Evolutionary conservation across 2,329 filamentous ascomycete species (phyloP), one percentile per base, ranked within the genome.

Genomic region (Didymella arachidicola): DNA sequence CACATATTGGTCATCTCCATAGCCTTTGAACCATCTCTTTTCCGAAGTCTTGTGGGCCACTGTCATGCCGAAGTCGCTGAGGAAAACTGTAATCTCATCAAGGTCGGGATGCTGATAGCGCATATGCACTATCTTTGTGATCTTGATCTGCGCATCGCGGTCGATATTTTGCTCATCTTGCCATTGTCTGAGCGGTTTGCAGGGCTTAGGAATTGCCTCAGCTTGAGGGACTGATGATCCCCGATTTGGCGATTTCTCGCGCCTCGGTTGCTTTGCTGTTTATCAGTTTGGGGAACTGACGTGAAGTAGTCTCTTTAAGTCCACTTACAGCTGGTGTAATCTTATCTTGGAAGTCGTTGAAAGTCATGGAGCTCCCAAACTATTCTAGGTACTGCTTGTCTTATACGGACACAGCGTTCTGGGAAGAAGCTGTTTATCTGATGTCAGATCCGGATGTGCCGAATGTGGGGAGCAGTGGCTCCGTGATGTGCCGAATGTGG

Each of bases 1-100:
- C 2, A 87, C 77, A 69, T 86, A 88, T 12, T 85, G 85, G 64
- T 88, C 86, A 7, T 75, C 76, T 14, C 87, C 86, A 67, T 87
- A 88, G 18, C 87, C 87, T 39, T 84, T 82, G 72, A 83, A 87
- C 77, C 84, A 89, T 30, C 84, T 82, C 57, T 69, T 66, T 1
- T 61, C 66, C 0, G 71, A 68, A 0, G 64, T 62, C 48, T 74
- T 73, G 27, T 74, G 64, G 6, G 69, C 73, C 7, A 76, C 68
- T 19, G 53, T 71, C 73, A 77, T 74, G 32, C 74, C 74, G 49
- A 76, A 76, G 59, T 77, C 73, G 30, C 65, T 59, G 2, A 79
- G 71, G 67, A 80, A 84, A 2, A 70, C 78, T 4, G 79, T 82
- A 43, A 84, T 83, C 55, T 78, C 71, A 22, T 77, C 72, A 4